phyloP scores from a whole-genome alignment of 2,329 filamentous ascomycete genomes.

The Arthroderma sp. region DNA sequence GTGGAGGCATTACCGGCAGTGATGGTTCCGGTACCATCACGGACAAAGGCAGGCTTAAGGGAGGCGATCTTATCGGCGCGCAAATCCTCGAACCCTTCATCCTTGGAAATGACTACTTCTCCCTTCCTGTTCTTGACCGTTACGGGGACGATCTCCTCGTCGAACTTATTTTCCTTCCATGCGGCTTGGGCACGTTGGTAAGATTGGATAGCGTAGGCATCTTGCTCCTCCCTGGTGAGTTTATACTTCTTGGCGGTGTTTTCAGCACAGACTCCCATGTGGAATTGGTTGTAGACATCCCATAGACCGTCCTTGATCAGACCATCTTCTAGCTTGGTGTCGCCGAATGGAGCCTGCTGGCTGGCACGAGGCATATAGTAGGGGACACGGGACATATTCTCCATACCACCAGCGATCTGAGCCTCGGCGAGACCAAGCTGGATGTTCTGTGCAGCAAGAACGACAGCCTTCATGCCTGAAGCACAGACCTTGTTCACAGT shows the following conservation, averaged over 20 bases:
- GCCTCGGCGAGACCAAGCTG: constrained; percentile 80
- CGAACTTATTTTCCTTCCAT: constrained; percentile 71
- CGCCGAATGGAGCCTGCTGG: constrained; percentile 70
- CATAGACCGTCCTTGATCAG: constrained; percentile 89
- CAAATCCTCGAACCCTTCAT: constrained; percentile 80
- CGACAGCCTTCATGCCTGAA: constrained; percentile 84
- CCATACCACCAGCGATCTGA: constrained; percentile 89
- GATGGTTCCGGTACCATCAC: constrained; percentile 74
- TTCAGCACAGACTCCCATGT: constrained; percentile 97
- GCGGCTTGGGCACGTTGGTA: constrained; percentile 84
- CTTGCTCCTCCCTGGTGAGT: constrained; percentile 74
- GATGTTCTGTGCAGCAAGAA: constrained; percentile 83
- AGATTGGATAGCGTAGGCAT: constrained; percentile 76
- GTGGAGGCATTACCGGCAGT: constrained; percentile 91
- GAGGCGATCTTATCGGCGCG: constrained; percentile 75
- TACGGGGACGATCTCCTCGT: constrained; percentile 80
- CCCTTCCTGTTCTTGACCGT: constrained; percentile 76
- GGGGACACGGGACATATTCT: constrained; percentile 91
- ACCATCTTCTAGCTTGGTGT: constrained; percentile 79
- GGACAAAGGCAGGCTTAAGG: constrained; percentile 81
- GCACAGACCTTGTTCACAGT: constrained; percentile 99
- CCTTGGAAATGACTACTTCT: constrained; percentile 61
- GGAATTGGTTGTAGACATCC: constrained; percentile 92
- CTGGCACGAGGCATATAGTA: constrained; percentile 80
- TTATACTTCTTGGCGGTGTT: constrained; percentile 79